Evolutionary conservation across 2,329 filamentous ascomycete species (phyloP), one percentile per base, ranked within the genome.

Genomic region (Aspergillus arachidicola): DNA sequence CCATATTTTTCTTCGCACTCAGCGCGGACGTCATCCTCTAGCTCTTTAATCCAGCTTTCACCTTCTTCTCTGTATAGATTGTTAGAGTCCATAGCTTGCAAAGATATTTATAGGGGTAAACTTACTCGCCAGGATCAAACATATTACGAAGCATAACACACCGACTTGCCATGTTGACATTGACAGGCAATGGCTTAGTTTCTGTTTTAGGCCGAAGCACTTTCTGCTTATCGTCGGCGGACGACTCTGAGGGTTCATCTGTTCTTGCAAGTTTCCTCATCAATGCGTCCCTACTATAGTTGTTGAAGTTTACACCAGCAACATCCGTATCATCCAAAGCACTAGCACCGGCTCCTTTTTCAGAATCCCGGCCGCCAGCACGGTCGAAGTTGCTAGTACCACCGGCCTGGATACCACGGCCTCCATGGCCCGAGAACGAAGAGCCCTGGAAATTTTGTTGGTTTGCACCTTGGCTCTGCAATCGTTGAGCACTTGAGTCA

Each of bases 241-340:
- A 71, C 62, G 78, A 77, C 72, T 87, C 86, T 71, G 85, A 81
- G 69, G 88, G 85, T 76, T 98, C 93, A 81, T 98, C 94, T 82
- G 91, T 94, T 85, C 95, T 90, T 77, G 95, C 94, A 81, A 99
- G 91, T 83, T 98, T 97, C 80, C 93, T 89, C 95, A 99, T 99
- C 81, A 99, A 89, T 76, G 94, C 92, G 83, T 98, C 93, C 82
- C 95, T 92, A 85, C 93, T 97, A 84, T 96, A 97, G 81, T 97
- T 97, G 86, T 93, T 97, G 90, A 98, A 98, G 82, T 98, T 98
- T 80, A 99, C 94, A 75, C 95, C 95, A 58, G 92, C 93, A 76
- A 99, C 95, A 79, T 99, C 95, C 66, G 94, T 96, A 77, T 99
- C 95, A 81, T 99, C 95, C 58, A 99, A 85, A 73, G 95, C 95